A percentile compares a stretch with the other conserved stretches of the same genome.
Conservation (phyloP, 768 basidiomycete genomes). For the Hortiboletus campestris region DNA sequence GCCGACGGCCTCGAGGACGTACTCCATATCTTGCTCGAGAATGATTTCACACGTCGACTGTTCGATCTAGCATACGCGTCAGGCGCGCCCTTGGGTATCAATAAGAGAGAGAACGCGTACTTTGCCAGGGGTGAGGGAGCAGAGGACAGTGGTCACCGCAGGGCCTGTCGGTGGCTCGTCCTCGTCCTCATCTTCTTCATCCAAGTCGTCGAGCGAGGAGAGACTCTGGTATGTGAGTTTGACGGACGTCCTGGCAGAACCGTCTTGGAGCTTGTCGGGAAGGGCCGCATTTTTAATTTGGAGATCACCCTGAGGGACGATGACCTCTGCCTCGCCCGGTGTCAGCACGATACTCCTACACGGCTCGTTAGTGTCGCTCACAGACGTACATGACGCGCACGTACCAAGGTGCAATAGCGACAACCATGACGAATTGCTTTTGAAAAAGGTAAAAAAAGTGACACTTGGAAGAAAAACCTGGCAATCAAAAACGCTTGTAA, state of each 20-base stretch:
- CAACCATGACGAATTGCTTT: constrained; percentile 43
- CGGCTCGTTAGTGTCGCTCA: constrained; percentile 6
- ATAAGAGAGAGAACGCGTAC: constrained; percentile 37
- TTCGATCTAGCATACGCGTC: constrained; percentile 56
- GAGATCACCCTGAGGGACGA: constrained; percentile 66
- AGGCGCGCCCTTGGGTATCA: constrained; percentile 4
- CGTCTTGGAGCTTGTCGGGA: constrained; percentile 66
- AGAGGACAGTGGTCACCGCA: constrained; percentile 57
- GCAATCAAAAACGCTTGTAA: too few species aligned
- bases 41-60: constrained; percentile 70
- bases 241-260: constrained; percentile 57
- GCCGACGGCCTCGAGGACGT: constrained; percentile 69
- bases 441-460: constrained; percentile 7
- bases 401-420: constrained; percentile 68
- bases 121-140: constrained; percentile 80
- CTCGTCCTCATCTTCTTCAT: constrained; percentile 43
- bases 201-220: constrained; percentile 36
- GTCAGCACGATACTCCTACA: constrained; percentile 60
- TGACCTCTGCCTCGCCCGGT: constrained; percentile 54
- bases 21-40: constrained; percentile 63
- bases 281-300: constrained; percentile 82
- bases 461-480: too few species aligned
- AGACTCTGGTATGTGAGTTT: constrained; percentile 59
- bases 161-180: constrained; percentile 39
- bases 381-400: constrained; percentile 16